Evolutionary conservation across 2,329 filamentous ascomycete species (phyloP).

Genomic region (Aspergillus chevalieri): DNA sequence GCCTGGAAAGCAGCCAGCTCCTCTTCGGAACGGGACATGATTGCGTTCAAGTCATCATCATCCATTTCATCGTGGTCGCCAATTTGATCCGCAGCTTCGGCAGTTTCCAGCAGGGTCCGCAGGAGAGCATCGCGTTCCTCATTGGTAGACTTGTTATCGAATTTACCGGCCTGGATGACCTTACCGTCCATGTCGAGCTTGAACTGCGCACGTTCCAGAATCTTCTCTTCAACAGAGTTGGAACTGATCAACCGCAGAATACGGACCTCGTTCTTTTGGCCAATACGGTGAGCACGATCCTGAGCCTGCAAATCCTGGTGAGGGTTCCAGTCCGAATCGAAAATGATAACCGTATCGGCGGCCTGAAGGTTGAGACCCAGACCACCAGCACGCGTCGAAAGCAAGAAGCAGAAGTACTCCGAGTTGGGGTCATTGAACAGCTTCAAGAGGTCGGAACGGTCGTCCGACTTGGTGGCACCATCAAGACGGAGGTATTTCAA

Average conservation of each 20-base stretch:
- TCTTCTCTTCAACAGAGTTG: constrained; percentile 97
- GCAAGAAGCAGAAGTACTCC: constrained; percentile 92
- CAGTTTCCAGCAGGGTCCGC: constrained; percentile 81
- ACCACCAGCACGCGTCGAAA: constrained; percentile 98
- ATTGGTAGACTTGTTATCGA: constrained; percentile 98
- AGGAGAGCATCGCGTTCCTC: constrained; percentile 97
- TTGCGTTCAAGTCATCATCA: constrained; percentile 91
- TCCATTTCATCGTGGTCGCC: constrained; percentile 97
- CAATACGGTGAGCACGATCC: constrained; percentile 99
- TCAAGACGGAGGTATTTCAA: constrained; percentile 87
- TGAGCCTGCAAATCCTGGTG: constrained; percentile 98
- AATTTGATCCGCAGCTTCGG: constrained; percentile 60
- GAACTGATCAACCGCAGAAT: constrained; percentile 93
- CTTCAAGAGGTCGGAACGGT: constrained; percentile 82
- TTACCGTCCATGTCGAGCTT: constrained; percentile 99
- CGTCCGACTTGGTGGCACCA: constrained; percentile 94
- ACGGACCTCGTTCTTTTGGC: constrained; percentile 98
- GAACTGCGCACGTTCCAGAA: constrained; percentile 90
- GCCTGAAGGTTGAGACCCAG: constrained; percentile 95
- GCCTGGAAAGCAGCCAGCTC: constrained; percentile 74
- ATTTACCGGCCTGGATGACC: constrained; percentile 97
- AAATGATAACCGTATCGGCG: constrained; percentile 98
- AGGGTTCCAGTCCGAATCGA: constrained; percentile 99
- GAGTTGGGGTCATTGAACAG: constrained; percentile 87
- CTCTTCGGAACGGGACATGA: constrained; percentile 80